phyloP scores from a whole-genome alignment of 495 filamentous ascomycete species.

The Daldinia childiae region DNA sequence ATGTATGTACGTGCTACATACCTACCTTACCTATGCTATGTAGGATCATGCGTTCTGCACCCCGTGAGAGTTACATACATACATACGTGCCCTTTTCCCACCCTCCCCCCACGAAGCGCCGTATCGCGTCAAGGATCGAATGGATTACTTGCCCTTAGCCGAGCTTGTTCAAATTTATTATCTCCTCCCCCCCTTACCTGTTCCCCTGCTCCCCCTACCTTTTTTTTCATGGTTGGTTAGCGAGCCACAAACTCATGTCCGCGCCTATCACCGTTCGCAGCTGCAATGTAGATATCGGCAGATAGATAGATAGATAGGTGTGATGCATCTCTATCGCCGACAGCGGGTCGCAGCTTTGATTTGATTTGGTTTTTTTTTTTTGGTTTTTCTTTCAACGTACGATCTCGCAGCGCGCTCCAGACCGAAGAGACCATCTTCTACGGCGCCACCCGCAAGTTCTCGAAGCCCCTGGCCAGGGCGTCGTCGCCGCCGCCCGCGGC shows the following conservation, averaged over 20 bases:
- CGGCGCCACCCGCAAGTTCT: slow-evolving; percentile 38
- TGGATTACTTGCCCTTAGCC: slow-evolving; percentile 1
- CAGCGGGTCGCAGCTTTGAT: neutral
- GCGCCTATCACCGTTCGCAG: neutral
- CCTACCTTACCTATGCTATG: too few relatives aligned
- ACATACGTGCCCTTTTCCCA: too few relatives aligned
- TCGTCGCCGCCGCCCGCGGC: slow-evolving; percentile 54
- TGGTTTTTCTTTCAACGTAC: neutral
- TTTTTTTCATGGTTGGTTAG: neutral
- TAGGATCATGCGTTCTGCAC: slow-evolving; percentile 15
- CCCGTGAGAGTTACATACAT: neutral
- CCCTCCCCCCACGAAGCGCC: slow-evolving; percentile 2
- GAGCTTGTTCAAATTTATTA: neutral
- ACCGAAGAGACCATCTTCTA: slow-evolving; percentile 8
- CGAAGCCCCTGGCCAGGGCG: slow-evolving; percentile 52
- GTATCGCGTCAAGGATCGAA: neutral
- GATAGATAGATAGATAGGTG: neutral
- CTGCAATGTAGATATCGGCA: neutral
- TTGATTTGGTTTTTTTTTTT: too few relatives aligned
- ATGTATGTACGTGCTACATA: neutral
- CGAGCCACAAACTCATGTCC: neutral
- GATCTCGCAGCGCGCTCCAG: neutral
- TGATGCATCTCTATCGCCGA: slow-evolving; percentile 3
- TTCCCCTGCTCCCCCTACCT: too few relatives aligned
- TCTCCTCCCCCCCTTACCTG: too few relatives aligned